Conservation (phyloP, 2,329 filamentous ascomycete species). For the Hymenoscyphus fructigenus region DNA sequence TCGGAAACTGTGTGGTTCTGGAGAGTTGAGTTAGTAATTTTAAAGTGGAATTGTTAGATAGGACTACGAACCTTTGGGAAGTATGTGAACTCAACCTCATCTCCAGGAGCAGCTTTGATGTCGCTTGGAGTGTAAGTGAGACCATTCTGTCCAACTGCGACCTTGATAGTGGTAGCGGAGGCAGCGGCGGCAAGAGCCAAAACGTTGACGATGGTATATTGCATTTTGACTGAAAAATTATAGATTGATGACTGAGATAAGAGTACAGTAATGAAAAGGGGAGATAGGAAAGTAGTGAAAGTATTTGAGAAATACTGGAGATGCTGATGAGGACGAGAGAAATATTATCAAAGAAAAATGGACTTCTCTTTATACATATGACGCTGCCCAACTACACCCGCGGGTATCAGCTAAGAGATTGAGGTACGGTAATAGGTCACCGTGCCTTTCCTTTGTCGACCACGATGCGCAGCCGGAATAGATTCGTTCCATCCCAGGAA, state of each 20-base stretch:
- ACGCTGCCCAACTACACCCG: neutral
- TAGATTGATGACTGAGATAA: constrained; percentile 1
- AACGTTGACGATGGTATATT: constrained; percentile 21
- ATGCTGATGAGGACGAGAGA: constrained; percentile 8
- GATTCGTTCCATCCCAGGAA: constrained; percentile 5
- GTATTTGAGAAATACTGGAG: constrained; percentile 8
- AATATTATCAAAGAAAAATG: neutral
- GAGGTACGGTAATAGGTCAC: constrained; percentile 3
- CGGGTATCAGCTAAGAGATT: neutral
- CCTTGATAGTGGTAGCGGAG: constrained; percentile 36
- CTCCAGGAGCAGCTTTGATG: constrained; percentile 35
- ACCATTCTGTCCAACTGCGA: constrained; percentile 86
- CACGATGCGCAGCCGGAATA: constrained; percentile 12
- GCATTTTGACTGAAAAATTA: constrained; percentile 19
- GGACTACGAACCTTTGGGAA: constrained; percentile 30
- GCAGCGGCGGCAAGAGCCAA: constrained; percentile 19
- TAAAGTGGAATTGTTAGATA: neutral
- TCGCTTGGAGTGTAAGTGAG: constrained; percentile 70
- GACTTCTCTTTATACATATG: constrained; percentile 12
- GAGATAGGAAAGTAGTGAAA: constrained; percentile 7
- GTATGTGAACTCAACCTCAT: constrained; percentile 38
- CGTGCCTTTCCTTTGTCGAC: constrained; percentile 4
- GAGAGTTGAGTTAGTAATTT: constrained; percentile 10
- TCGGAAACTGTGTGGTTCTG: constrained; percentile 40
- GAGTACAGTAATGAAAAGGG: neutral